Conservation (phyloP, 208 protist genomes). For the Crithidia sp. region DNA sequence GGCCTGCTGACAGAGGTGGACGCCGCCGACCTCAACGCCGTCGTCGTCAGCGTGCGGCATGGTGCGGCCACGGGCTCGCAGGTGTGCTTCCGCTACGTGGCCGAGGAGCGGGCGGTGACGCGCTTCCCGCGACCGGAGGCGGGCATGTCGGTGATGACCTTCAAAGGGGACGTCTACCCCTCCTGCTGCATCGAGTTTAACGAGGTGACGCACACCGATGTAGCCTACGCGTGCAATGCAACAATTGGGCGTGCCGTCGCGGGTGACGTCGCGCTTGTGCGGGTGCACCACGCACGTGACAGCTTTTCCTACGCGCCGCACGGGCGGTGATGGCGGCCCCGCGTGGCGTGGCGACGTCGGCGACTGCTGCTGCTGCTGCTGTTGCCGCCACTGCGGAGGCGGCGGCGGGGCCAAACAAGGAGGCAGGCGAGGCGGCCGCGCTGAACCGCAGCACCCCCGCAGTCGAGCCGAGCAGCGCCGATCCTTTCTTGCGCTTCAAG, state of each 20-base stretch:
- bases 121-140: conserved; percentile 20
- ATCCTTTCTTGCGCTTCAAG: conserved; percentile 52
- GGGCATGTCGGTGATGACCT: conserved; percentile 4
- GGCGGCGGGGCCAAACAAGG: neutral
- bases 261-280: conserved; percentile 64
- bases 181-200: conserved; percentile 63
- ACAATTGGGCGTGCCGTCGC: conserved; percentile 49
- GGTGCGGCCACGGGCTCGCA: conserved; percentile 21
- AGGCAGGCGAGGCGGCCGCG: neutral
- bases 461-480: neutral
- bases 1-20: conserved; percentile 36
- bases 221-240: conserved; percentile 34
- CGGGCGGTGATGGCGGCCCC: conserved; percentile 21
- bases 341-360: conserved; percentile 3
- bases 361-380: neutral
- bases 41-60: conserved; percentile 32
- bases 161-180: conserved; percentile 26
- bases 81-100: conserved; percentile 39
- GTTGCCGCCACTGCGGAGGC: neutral
- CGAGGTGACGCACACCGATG: conserved; percentile 45
- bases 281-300: conserved; percentile 69
- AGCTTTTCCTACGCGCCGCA: conserved; percentile 44
- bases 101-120: conserved; percentile 16
- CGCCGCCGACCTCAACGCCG: conserved; percentile 36
- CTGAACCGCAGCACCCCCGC: conserved; percentile 11